These are phyloP conservation scores for Colletotrichum euphorbiae DNA, from an alignment of 2,329 filamentous ascomycete species.

Conservation along the genomic window DNA sequence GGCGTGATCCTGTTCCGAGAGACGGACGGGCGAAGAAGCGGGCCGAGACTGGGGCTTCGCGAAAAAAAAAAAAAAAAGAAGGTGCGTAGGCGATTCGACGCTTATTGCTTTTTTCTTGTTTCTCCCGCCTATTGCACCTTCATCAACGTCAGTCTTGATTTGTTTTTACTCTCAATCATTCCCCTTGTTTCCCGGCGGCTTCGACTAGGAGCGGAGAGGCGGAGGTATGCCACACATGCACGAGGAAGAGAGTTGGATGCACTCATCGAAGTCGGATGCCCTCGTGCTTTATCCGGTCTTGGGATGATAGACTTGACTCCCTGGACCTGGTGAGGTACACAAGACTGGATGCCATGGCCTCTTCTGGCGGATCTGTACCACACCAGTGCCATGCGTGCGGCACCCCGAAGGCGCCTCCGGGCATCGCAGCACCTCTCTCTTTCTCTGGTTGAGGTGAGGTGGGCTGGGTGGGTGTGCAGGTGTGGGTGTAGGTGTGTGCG, in stretches of 20 bases:
- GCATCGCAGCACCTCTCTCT: conserved; percentile 17
- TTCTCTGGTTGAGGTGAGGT: not conserved
- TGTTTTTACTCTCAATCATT: conserved; percentile 17
- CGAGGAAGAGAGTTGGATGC: not conserved
- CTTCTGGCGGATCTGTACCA: conserved; percentile 22
- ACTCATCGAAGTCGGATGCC: not conserved
- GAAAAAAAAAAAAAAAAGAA: conserved; percentile 7
- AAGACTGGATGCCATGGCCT: conserved; percentile 13
- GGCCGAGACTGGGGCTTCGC: conserved; percentile 36
- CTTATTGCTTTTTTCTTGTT: conserved; percentile 35
- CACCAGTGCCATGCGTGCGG: conserved; percentile 24
- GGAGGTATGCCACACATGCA: not conserved
- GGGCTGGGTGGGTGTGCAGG: conserved; percentile 20
- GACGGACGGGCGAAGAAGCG: conserved; percentile 28
- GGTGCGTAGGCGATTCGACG: conserved; percentile 27
- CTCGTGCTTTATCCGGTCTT: conserved; percentile 9
- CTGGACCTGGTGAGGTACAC: conserved; percentile 18
- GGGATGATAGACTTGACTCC: conserved; percentile 10
- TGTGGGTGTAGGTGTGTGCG: conserved; percentile 15
- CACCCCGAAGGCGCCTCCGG: conserved; percentile 13
- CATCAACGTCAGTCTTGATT: conserved; percentile 21
- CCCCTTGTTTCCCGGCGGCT: conserved; percentile 6
- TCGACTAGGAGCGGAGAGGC: not conserved
- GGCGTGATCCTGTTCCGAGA: conserved; percentile 29
- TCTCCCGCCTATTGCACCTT: conserved; percentile 33